Conservation (phyloP, 768 basidiomycete species). For the Leccinum rimulosum region DNA sequence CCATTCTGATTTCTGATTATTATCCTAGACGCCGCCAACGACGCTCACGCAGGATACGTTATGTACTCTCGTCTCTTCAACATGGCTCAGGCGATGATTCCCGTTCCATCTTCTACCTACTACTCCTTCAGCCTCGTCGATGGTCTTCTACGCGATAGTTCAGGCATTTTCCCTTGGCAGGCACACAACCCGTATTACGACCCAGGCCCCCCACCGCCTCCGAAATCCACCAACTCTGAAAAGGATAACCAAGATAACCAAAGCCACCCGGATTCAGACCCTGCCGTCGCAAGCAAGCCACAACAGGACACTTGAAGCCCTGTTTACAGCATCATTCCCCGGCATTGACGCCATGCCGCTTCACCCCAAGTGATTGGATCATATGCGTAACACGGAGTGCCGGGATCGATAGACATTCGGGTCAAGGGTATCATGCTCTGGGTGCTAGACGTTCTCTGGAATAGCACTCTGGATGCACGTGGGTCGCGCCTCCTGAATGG, state of each 20-base stretch:
- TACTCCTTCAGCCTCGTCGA: conserved; percentile 57
- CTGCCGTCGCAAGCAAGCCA: not conserved
- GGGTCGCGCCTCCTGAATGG: not conserved
- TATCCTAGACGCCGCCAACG: conserved; percentile 63
- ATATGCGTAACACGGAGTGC: not conserved
- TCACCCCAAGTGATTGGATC: not conserved
- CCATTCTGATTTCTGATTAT: conserved; percentile 13
- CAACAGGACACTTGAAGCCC: not conserved
- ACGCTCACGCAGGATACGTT: conserved; percentile 61
- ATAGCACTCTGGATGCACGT: not conserved
- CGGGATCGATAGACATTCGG: not conserved
- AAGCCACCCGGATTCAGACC: not conserved
- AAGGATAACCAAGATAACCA: conserved; percentile 8
- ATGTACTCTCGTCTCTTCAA: conserved; percentile 46
- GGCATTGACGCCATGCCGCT: not conserved
- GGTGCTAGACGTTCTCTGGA: not conserved
- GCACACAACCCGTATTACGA: conserved; percentile 67
- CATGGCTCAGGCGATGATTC: conserved; percentile 41
- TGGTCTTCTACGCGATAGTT: conserved; percentile 45
- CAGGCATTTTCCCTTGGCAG: conserved; percentile 42
- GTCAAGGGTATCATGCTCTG: not conserved
- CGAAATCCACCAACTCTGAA: conserved; percentile 30
- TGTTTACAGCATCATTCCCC: not conserved
- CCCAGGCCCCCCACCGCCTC: conserved; percentile 64
- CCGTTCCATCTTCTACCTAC: conserved; percentile 35